These are phyloP conservation scores for Westerdykella ornata DNA, from an alignment of 2,329 filamentous ascomycete genomes.

Conservation along the genomic window DNA sequence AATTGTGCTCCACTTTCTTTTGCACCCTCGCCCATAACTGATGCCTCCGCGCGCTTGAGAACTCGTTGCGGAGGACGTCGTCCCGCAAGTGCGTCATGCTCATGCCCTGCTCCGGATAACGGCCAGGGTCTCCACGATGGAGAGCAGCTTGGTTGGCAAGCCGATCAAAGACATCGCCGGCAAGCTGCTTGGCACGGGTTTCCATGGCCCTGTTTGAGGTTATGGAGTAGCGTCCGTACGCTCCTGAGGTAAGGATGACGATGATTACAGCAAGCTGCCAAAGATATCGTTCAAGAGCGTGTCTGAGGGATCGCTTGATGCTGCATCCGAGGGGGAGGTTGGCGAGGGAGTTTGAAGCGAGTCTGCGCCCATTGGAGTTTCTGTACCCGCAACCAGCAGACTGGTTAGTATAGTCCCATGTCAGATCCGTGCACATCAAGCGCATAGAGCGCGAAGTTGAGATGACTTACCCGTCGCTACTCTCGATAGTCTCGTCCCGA, in stretches of 20 bases:
- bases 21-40: slow-evolving; percentile 78
- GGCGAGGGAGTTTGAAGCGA: slow-evolving; percentile 86
- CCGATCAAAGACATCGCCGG: slow-evolving; percentile 75
- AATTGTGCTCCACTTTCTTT: slow-evolving; percentile 83
- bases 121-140: slow-evolving; percentile 58
- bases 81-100: slow-evolving; percentile 85
- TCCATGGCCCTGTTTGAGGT: slow-evolving; percentile 58
- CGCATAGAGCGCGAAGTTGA: slow-evolving; percentile 13
- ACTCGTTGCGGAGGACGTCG: slow-evolving; percentile 77
- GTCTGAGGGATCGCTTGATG: slow-evolving; percentile 68
- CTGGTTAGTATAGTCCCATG: slow-evolving; percentile 68
- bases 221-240: slow-evolving; percentile 61
- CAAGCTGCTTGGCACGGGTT: slow-evolving; percentile 71
- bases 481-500: slow-evolving; percentile 55
- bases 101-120: slow-evolving; percentile 68
- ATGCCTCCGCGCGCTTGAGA: slow-evolving; percentile 68
- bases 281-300: slow-evolving; percentile 80
- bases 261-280: slow-evolving; percentile 61
- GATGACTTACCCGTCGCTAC: slow-evolving; percentile 51
- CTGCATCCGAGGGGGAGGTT: slow-evolving; percentile 80
- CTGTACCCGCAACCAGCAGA: slow-evolving; percentile 65
- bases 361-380: slow-evolving; percentile 57
- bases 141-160: slow-evolving; percentile 77
- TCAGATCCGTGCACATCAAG: slow-evolving; percentile 24
- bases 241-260: slow-evolving; percentile 42